Percentiles rank a stretch among this genome's conserved stretches.
Evolutionary conservation across 169 alveolate species (phyloP).

Genomic region (Eimeria praecox): DNA sequence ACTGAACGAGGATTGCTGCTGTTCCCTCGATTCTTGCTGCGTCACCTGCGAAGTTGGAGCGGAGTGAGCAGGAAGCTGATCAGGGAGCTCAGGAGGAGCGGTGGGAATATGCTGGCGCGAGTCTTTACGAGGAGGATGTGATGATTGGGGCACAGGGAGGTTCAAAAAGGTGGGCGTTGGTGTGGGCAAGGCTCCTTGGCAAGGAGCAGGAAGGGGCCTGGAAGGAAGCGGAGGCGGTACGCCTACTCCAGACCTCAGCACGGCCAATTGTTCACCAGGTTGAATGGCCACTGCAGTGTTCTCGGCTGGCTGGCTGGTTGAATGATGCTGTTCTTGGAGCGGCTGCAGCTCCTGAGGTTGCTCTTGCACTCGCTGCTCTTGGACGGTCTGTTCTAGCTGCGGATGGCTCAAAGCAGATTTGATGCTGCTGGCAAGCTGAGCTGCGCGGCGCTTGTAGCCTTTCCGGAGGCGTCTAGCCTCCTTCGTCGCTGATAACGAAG

Average conservation of each 20-base stretch:
- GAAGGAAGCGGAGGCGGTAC: not conserved
- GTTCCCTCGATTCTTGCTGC: not conserved
- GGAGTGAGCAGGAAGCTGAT: not conserved
- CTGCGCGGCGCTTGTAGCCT: not conserved
- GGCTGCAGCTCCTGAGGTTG: not conserved
- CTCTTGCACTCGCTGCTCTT: not conserved
- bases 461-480: not conserved
- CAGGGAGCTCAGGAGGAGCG: not conserved
- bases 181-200: not conserved
- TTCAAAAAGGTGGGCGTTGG: not conserved
- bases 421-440: not conserved
- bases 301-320: not conserved
- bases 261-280: not conserved
- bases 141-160: not conserved
- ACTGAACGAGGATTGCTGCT: not conserved
- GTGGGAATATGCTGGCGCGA: not conserved
- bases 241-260: not conserved
- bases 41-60: not conserved
- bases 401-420: not conserved
- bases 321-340: not conserved
- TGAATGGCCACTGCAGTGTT: not conserved
- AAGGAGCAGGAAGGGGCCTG: not conserved
- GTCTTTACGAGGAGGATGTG: not conserved
- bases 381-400: not conserved
- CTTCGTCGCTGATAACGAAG: too few species aligned